Evolutionary conservation across 192 early-diverging fungal species (phyloP).

Genomic region (Endogone sp.): DNA sequence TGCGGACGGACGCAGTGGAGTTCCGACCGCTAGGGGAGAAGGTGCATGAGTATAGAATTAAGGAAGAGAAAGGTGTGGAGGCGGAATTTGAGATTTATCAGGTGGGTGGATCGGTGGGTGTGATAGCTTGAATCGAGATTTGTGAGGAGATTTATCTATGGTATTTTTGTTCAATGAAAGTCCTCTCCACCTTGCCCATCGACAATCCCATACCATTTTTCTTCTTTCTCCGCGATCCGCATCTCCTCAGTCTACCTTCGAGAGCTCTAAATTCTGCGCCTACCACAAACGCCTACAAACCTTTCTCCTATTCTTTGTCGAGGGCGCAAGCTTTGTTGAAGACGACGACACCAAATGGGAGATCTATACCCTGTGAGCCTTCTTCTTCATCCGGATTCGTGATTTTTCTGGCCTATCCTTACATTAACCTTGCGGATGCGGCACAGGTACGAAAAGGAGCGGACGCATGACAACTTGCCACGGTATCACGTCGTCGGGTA

Average conservation of each 20-base stretch:
- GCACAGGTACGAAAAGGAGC: constrained; percentile 51
- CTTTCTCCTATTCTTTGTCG: constrained; percentile 83
- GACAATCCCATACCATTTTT: no score
- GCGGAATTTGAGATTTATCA: constrained; percentile 69
- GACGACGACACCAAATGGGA: constrained; percentile 83
- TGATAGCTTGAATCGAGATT: no score
- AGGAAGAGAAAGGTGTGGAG: constrained; percentile 31
- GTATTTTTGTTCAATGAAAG: no score
- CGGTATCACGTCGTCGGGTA: constrained; percentile 81
- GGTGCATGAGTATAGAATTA: constrained; percentile 61
- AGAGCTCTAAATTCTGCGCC: constrained; percentile 58
- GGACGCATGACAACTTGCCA: constrained; percentile 26
- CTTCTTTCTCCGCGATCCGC: not conserved
- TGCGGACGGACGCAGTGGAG: constrained; percentile 49
- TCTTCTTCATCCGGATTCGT: no score
- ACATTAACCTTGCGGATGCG: not conserved
- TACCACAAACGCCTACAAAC: constrained; percentile 79
- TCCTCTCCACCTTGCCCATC: no score
- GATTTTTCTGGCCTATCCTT: constrained; percentile 8
- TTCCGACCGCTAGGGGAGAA: constrained; percentile 83
- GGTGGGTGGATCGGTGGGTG: constrained; percentile 33
- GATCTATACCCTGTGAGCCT: constrained; percentile 47
- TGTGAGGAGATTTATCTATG: no score
- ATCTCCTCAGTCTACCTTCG: constrained; percentile 47
- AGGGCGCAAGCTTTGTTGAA: constrained; percentile 86